These are phyloP conservation scores for Lepidium didymum DNA, from an alignment of 345 rosid species.

Conservation along the genomic window DNA sequence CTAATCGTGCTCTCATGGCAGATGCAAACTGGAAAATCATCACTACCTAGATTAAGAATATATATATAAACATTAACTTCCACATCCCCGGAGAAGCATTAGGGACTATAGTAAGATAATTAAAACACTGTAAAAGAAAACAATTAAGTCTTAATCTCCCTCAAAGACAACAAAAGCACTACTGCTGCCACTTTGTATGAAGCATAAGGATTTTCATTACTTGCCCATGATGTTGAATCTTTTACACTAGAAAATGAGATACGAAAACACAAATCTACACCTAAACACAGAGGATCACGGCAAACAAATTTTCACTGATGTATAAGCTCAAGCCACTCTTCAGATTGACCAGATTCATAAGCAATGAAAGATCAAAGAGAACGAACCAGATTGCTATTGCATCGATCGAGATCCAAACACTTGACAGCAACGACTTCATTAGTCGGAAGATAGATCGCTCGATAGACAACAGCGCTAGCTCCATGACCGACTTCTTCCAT, in stretches of 20 bases:
- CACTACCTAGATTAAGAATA: background rate
- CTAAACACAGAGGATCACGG: background rate
- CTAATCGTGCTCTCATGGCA: background rate
- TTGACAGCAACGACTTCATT: conserved; percentile 86
- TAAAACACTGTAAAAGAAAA: background rate
- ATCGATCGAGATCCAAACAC: conserved; percentile 99
- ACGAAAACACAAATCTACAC: background rate
- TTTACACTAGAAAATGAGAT: background rate
- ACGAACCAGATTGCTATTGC: conserved; percentile 81
- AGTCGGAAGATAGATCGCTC: conserved; percentile 85
- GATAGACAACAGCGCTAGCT: conserved; percentile 85
- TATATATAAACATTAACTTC: background rate
- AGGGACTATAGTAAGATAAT: background rate
- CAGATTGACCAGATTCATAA: background rate
- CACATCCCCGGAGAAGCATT: background rate
- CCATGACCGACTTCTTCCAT: conserved; percentile 92
- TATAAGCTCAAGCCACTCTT: background rate
- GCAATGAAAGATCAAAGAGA: background rate
- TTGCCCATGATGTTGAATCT: background rate
- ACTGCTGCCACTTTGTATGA: background rate
- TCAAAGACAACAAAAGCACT: background rate
- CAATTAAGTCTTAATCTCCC: background rate
- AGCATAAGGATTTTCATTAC: background rate
- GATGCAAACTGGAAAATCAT: background rate
- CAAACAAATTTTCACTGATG: background rate